Conservation (phyloP, 2,329 filamentous ascomycete genomes). For the Chaetoscypha palmicola region DNA sequence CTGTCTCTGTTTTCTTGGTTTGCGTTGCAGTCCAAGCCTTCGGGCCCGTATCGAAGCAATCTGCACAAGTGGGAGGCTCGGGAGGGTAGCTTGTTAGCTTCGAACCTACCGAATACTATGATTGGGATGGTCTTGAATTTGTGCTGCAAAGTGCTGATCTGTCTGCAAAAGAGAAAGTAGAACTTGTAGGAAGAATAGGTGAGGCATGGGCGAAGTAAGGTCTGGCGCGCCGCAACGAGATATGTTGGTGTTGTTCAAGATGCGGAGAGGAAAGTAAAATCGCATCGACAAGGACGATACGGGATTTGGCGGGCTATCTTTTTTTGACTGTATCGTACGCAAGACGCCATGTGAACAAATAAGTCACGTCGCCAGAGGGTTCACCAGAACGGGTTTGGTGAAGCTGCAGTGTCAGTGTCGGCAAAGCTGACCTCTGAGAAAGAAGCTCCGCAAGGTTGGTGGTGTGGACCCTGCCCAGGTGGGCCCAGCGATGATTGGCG, state of each 20-base stretch:
- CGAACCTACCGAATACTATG: too few relatives aligned
- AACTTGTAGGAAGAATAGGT: slow-evolving; percentile 1
- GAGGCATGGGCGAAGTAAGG: slow-evolving; percentile 12
- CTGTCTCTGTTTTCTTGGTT: too few relatives aligned
- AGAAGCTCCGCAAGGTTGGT: too few relatives aligned
- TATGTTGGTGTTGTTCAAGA: neutral
- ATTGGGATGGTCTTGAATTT: slow-evolving; percentile 2
- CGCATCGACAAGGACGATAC: neutral
- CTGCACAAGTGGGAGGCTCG: too few relatives aligned
- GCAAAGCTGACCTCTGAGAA: too few relatives aligned
- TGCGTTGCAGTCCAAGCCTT: too few relatives aligned
- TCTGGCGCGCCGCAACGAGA: neutral
- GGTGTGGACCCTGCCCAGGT: too few relatives aligned
- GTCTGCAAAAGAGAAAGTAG: slow-evolving; percentile 5
- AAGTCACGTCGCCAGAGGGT: too few relatives aligned
- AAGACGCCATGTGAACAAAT: neutral
- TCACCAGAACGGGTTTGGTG: too few relatives aligned
- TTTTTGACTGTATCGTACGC: neutral
- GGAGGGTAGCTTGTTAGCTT: neutral
- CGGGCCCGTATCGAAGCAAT: neutral
- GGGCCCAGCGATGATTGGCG: too few relatives aligned
- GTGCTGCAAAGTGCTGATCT: slow-evolving; percentile 1
- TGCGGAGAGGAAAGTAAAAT: neutral
- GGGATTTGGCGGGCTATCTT: neutral
- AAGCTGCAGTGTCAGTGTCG: too few relatives aligned